Evolutionary conservation across 2,329 filamentous ascomycete genomes (phyloP).

Genomic region (Blastomyces emzantsi): DNA sequence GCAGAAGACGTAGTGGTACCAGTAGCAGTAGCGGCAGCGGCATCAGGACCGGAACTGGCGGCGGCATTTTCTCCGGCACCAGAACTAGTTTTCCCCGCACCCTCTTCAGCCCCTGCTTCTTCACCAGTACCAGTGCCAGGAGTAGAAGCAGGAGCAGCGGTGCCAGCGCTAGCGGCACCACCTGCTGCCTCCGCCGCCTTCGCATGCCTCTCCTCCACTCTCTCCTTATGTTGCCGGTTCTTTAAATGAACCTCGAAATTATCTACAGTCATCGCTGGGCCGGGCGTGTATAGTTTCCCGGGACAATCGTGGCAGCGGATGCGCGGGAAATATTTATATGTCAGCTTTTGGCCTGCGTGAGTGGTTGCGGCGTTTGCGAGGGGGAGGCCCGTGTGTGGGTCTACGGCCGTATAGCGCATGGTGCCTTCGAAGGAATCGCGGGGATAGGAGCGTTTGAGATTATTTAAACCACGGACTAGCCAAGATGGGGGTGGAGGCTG

Average conservation of each 20-base stretch:
- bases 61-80: background rate
- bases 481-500: conserved; percentile 80
- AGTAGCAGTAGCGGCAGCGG: background rate
- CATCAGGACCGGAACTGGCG: background rate
- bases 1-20: background rate
- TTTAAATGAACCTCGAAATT: conserved; percentile 92
- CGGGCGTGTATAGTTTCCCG: conserved; percentile 86
- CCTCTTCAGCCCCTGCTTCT: background rate
- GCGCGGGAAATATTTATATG: conserved; percentile 75
- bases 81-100: background rate
- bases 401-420: conserved; percentile 83
- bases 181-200: conserved; percentile 16
- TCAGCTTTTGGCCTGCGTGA: conserved; percentile 53
- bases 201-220: conserved; percentile 49
- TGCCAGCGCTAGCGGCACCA: background rate
- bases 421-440: conserved; percentile 77
- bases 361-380: conserved; percentile 39
- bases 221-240: conserved; percentile 70
- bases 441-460: conserved; percentile 61
- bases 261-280: conserved; percentile 70
- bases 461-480: conserved; percentile 65
- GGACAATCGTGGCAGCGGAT: conserved; percentile 91
- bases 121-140: background rate
- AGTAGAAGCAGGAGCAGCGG: background rate
- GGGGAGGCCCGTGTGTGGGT: conserved; percentile 59